Base-by-base conservation (phyloP, 73 alveolate genomes). In the Paramecium primaurelia region DNA sequence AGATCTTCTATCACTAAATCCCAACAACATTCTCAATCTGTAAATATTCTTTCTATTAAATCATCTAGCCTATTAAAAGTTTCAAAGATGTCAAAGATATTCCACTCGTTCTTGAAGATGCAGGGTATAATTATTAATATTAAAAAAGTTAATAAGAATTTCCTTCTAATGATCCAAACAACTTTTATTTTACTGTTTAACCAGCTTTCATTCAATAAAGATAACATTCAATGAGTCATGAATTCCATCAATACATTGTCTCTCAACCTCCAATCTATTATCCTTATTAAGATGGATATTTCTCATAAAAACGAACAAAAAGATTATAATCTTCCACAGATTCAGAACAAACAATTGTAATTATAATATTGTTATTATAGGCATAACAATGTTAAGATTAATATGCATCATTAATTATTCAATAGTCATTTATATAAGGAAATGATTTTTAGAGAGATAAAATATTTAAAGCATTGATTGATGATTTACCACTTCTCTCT, bases 1-100 rank as follows among this genome's bases (percentile, higher is more conserved):
- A 80, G 91, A 47, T 80, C 91, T 26, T 80, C 91, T 11, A 42
- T 80, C n/a, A 80, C 91, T 25, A 80, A 42, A 80, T 80, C 91
- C 18, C 58, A 80, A 47, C n/a, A 80, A 12, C 51, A 49, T 45
- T 80, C 71, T 40, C 30, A 42, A 47, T 80, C 91, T 40, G 91
- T 80, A 80, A 25, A 20, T 47, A 80, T 45, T 22, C 2, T 80
- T 8, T 45, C 20, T 32, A 25, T 54, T 54, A n/a, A 18, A 16
- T 22, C 69, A 80, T 8, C 20, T 44, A 80, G 91, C 91, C 91
- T 80, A 38, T 44, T 36, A 80, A 80, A 80, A 42, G 77, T n/a
- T 44, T 80, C 20, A 49, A 47, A 64, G 91, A 80, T 73, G 58
- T 40, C 5, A 64, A 64, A 54, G 69, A 54, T 18, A 54, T 1